Conservation (phyloP, 2,329 filamentous ascomycete species). For the Alternaria angustiovoidea region DNA sequence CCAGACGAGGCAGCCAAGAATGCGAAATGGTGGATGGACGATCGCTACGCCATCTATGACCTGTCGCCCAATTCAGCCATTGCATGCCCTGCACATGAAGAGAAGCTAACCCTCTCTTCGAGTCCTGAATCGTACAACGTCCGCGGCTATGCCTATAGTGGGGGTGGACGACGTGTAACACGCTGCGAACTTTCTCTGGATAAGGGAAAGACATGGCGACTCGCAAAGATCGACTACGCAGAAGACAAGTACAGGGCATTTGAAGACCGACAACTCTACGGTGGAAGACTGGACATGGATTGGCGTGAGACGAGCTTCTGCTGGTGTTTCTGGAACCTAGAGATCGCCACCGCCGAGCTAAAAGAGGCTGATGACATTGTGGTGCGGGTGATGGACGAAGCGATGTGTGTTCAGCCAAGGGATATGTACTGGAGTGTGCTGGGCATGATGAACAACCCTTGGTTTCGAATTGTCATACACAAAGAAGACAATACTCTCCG, state of each 20-base stretch:
- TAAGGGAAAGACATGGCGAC: conserved; percentile 79
- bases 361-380: conserved; percentile 74
- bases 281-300: conserved; percentile 79
- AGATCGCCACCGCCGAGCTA: conserved; percentile 70
- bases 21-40: conserved; percentile 83
- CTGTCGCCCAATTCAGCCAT: conserved; percentile 86
- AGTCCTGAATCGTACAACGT: conserved; percentile 67
- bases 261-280: conserved; percentile 72
- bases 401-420: conserved; percentile 83
- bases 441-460: conserved; percentile 98
- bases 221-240: conserved; percentile 80
- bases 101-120: conserved; percentile 64
- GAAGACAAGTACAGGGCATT: conserved; percentile 82
- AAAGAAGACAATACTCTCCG: conserved; percentile 69
- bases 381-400: conserved; percentile 88
- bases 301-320: conserved; percentile 86
- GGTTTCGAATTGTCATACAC: conserved; percentile 83
- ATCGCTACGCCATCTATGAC: conserved; percentile 92
- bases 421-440: conserved; percentile 97
- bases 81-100: conserved; percentile 80
- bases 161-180: conserved; percentile 83
- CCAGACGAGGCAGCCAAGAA: conserved; percentile 80
- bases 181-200: conserved; percentile 85
- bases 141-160: conserved; percentile 86
- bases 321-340: conserved; percentile 90